A percentile compares a stretch with the other conserved stretches of the same genome.
phyloP scores from a whole-genome alignment of 257 asterid genomes.

The Lantana camara region DNA sequence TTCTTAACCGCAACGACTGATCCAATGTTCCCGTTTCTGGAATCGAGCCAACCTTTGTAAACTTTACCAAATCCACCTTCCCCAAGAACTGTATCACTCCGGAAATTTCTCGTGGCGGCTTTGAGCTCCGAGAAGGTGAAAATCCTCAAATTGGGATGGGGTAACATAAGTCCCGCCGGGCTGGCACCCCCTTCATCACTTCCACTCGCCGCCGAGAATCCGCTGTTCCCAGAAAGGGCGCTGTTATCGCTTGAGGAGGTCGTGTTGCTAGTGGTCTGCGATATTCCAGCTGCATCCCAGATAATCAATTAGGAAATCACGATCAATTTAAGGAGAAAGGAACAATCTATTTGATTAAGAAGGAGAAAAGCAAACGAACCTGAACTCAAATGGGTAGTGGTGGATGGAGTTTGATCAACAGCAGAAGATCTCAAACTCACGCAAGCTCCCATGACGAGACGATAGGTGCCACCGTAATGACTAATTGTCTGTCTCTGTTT shows the following conservation, averaged over 20 bases:
- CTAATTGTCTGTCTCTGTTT: too few relatives aligned
- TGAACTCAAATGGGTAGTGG: conserved; percentile 38
- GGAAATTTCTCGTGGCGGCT: conserved; percentile 47
- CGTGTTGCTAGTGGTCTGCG: conserved; percentile 29
- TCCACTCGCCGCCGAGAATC: conserved; percentile 35
- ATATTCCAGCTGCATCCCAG: conserved; percentile 4
- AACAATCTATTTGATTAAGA: background rate
- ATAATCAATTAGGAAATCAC: background rate
- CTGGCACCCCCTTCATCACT: background rate
- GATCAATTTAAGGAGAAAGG: background rate
- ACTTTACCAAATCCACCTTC: conserved; percentile 67
- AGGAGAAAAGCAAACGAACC: conserved; percentile 26
- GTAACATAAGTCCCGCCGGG: conserved; percentile 43
- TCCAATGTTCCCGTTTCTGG: conserved; percentile 34
- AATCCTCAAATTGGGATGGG: conserved; percentile 46
- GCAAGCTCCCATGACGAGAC: conserved; percentile 41
- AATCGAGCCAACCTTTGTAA: conserved; percentile 83
- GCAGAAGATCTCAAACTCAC: conserved; percentile 35
- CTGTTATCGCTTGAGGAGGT: conserved; percentile 28
- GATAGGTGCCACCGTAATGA: too few relatives aligned
- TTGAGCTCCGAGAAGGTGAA: conserved; percentile 38
- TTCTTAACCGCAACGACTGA: conserved; percentile 76
- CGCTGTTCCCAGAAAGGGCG: conserved; percentile 30
- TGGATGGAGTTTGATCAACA: conserved; percentile 32
- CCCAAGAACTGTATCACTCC: conserved; percentile 40